Percentiles rank a stretch among this genome's conserved stretches.
phyloP scores from a whole-genome alignment of 1,139 yeast species.

The Geotrichum restrictum region DNA sequence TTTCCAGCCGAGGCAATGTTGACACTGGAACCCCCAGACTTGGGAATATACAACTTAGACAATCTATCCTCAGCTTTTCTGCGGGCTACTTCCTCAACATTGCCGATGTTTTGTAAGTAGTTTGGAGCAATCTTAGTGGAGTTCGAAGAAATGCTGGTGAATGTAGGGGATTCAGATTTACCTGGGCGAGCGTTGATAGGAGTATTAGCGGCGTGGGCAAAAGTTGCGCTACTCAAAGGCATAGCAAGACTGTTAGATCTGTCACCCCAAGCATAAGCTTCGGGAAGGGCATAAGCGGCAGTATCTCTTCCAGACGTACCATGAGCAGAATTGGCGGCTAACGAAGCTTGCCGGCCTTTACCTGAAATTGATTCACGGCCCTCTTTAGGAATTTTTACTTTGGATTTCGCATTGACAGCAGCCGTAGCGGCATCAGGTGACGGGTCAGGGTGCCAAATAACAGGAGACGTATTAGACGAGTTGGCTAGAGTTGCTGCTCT shows the following conservation, averaged over 20 bases:
- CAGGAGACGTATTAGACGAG: constrained; percentile 32
- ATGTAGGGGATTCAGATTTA: constrained; percentile 17
- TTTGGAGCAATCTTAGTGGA: constrained; percentile 9
- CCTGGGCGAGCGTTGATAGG: constrained; percentile 23
- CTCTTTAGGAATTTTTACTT: constrained; percentile 18
- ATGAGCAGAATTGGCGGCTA: constrained; percentile 34
- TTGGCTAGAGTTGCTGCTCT: constrained; percentile 41
- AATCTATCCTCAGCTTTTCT: constrained; percentile 36
- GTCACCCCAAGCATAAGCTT: constrained; percentile 39
- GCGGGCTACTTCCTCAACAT: constrained; percentile 36
- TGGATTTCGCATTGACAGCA: constrained; percentile 46
- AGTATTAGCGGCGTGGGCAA: constrained; percentile 19
- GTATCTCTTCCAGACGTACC: constrained; percentile 36
- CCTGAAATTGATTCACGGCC: constrained; percentile 21
- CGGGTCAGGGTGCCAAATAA: constrained; percentile 36
- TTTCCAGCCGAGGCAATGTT: constrained; percentile 21
- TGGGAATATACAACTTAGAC: constrained; percentile 32
- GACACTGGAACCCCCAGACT: constrained; percentile 26
- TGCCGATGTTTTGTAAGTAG: constrained; percentile 25
- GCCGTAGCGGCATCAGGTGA: constrained; percentile 45
- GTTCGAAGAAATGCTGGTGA: constrained; percentile 15
- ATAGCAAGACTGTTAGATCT: constrained; percentile 12
- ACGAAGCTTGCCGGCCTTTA: constrained; percentile 27
- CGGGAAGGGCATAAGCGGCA: constrained; percentile 38
- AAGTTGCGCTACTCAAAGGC: constrained; percentile 22